Evolutionary conservation across 2,329 filamentous ascomycete species (phyloP).

Genomic region (Raffaelea arxii): DNA sequence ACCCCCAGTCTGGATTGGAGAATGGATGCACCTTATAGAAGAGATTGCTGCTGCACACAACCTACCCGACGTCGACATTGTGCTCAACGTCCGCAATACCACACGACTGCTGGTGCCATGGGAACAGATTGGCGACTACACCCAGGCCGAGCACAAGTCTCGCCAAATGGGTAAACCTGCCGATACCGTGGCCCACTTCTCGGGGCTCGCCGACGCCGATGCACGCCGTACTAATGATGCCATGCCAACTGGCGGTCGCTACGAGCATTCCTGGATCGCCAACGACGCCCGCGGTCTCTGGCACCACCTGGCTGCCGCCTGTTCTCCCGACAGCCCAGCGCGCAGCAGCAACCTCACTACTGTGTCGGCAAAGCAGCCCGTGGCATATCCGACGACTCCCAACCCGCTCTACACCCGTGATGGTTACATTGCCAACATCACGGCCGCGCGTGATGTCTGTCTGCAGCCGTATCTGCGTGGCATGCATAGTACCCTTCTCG

Average conservation of each 20-base stretch:
- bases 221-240: conserved; percentile 14
- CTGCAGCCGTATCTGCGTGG: conserved; percentile 36
- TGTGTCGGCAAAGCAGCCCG: conserved; percentile 20
- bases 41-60: conserved; percentile 41
- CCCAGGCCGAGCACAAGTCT: conserved; percentile 34
- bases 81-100: conserved; percentile 55
- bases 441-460: conserved; percentile 43
- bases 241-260: conserved; percentile 13
- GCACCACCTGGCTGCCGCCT: conserved; percentile 46
- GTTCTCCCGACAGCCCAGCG: conserved; percentile 42
- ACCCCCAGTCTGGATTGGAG: conserved; percentile 33
- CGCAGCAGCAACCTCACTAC: conserved; percentile 22
- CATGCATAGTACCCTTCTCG: conserved; percentile 44
- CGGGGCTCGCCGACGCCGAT: conserved; percentile 28
- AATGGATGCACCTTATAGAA: conserved; percentile 37
- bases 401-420: conserved; percentile 20
- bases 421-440: conserved; percentile 46
- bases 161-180: conserved; percentile 32
- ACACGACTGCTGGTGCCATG: conserved; percentile 50
- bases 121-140: conserved; percentile 41
- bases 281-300: conserved; percentile 42
- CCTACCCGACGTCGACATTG: conserved; percentile 56
- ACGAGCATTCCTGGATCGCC: conserved; percentile 37
- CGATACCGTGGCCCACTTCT: conserved; percentile 32
- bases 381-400: conserved; percentile 7